Percentiles rank a stretch among this genome's conserved stretches.
Evolutionary conservation across 768 basidiomycete genomes (phyloP).

Genomic region (Paxillus involutus): DNA sequence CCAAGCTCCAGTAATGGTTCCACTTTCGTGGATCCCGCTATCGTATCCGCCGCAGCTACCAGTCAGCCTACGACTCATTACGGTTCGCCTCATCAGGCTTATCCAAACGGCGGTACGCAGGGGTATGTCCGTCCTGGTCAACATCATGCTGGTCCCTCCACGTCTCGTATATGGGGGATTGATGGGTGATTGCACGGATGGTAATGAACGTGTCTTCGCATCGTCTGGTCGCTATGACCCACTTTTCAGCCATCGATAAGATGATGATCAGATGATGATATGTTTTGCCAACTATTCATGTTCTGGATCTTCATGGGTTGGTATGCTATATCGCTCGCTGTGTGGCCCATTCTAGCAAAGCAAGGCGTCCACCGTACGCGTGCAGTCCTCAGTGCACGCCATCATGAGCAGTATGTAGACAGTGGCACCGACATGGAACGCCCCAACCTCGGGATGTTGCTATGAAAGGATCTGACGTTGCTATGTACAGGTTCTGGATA

Average conservation of each 20-base stretch:
- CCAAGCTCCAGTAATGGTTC: background rate
- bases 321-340: background rate
- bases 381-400: background rate
- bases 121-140: slow-evolving; percentile 18
- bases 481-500: too few species aligned
- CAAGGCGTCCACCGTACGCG: background rate
- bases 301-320: background rate
- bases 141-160: slow-evolving; percentile 18
- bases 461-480: background rate
- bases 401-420: background rate
- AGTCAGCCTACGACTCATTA: slow-evolving; percentile 4
- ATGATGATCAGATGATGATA: slow-evolving; percentile 5
- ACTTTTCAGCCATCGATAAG: background rate
- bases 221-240: background rate
- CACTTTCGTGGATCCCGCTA: slow-evolving; percentile 22
- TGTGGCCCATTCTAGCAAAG: background rate
- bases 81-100: slow-evolving; percentile 10
- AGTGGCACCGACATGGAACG: background rate
- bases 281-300: slow-evolving; percentile 6
- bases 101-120: slow-evolving; percentile 10
- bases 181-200: slow-evolving; percentile 16
- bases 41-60: slow-evolving; percentile 15
- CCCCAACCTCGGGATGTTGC: background rate
- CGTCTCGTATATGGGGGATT: slow-evolving; percentile 24
- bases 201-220: background rate